Conservation (phyloP, 2,329 filamentous ascomycete species). For the Stagonosporopsis rhizophila region DNA sequence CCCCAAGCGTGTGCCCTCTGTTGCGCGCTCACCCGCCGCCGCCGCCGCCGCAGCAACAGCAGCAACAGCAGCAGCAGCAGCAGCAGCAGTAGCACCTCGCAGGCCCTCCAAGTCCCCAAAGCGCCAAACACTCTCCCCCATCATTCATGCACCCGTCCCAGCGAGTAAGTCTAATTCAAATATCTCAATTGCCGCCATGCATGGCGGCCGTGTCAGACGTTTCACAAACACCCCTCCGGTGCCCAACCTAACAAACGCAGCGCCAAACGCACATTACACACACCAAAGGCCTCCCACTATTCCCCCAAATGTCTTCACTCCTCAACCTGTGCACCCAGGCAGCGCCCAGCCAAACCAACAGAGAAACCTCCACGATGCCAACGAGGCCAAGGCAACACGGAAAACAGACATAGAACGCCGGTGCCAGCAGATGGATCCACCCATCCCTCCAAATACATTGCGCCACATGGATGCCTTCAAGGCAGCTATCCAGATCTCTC, state of each 20-base stretch:
- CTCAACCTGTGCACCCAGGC: constrained; percentile 33
- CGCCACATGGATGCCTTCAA: constrained; percentile 76
- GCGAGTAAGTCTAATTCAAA: constrained; percentile 42
- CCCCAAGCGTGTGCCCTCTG: constrained; percentile 29
- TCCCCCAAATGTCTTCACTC: constrained; percentile 44
- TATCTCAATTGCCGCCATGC: constrained; percentile 24
- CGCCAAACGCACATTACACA: constrained; percentile 35
- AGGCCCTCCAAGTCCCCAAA: constrained; percentile 35
- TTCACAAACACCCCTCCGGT: constrained; percentile 30
- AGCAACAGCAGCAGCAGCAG: too few relatives aligned
- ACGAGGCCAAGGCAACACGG: constrained; percentile 68
- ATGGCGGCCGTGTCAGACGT: constrained; percentile 24
- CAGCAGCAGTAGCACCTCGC: too few relatives aligned
- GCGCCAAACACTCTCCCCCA: constrained; percentile 35
- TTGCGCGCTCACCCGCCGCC: constrained; percentile 26
- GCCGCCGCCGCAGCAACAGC: too few relatives aligned
- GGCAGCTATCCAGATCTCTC: constrained; percentile 73
- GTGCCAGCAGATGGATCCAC: constrained; percentile 70
- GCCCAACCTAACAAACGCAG: constrained; percentile 42
- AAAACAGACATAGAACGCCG: constrained; percentile 75
- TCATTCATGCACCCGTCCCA: constrained; percentile 45
- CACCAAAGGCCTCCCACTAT: constrained; percentile 44
- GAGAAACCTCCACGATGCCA: constrained; percentile 68
- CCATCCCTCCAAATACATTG: constrained; percentile 67
- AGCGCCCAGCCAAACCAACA: constrained; percentile 44